A percentile compares a stretch with the other conserved stretches of the same genome.
Evolutionary conservation across 2,329 filamentous ascomycete genomes (phyloP).

Genomic region (Diatrype stigma): DNA sequence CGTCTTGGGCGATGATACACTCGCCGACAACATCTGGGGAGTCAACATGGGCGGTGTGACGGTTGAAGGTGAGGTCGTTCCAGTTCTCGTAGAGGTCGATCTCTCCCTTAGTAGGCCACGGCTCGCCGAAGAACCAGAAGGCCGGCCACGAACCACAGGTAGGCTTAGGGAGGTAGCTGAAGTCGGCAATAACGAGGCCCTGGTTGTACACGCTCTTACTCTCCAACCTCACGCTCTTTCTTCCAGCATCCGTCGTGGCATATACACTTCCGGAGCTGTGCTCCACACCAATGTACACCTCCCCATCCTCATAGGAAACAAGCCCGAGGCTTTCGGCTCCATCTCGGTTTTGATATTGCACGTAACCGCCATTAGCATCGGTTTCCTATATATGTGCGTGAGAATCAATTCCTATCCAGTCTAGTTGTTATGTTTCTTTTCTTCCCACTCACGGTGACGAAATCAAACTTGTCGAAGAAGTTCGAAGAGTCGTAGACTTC

Average conservation of each 20-base stretch:
- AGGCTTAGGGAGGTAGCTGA: conserved; percentile 63
- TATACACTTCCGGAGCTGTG: conserved; percentile 19
- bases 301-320: conserved; percentile 25
- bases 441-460: conserved; percentile 30
- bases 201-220: conserved; percentile 59
- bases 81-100: conserved; percentile 67
- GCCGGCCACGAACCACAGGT: conserved; percentile 71
- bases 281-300: conserved; percentile 39
- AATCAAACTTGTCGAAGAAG: conserved; percentile 46
- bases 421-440: neutral
- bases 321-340: conserved; percentile 34
- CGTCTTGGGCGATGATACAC: conserved; percentile 29
- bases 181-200: conserved; percentile 66
- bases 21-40: conserved; percentile 23
- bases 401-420: neutral
- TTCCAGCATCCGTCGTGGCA: conserved; percentile 26
- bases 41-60: conserved; percentile 56
- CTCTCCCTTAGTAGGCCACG: conserved; percentile 61
- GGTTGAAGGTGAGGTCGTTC: conserved; percentile 50
- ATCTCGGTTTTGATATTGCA: conserved; percentile 43
- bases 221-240: conserved; percentile 60
- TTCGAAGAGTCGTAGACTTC: conserved; percentile 39
- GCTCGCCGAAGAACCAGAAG: conserved; percentile 49
- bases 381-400: conserved; percentile 12
- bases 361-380: conserved; percentile 64